phyloP scores from a whole-genome alignment of 768 basidiomycete genomes.

The Astraeus odoratus region DNA sequence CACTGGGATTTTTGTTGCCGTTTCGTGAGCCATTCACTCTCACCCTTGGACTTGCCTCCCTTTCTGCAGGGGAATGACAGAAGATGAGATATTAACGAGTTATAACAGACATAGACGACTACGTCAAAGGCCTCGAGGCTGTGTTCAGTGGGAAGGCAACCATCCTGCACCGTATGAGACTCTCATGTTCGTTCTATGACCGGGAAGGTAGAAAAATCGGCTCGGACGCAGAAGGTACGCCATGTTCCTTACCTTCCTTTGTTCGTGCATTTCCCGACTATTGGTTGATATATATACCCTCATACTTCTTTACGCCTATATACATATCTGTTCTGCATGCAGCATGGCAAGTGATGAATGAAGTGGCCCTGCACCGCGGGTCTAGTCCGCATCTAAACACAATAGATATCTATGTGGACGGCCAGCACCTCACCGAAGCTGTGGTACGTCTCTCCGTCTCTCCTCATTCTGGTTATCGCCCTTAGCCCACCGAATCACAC shows the following conservation, averaged over 20 bases:
- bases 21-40: constrained; percentile 58
- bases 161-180: constrained; percentile 82
- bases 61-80: not conserved
- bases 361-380: constrained; percentile 88
- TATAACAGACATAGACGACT: constrained; percentile 79
- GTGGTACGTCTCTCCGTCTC: constrained; percentile 52
- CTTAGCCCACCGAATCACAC: constrained; percentile 10
- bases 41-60: not conserved
- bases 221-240: constrained; percentile 52
- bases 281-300: not conserved
- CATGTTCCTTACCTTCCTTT: not conserved
- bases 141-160: constrained; percentile 77
- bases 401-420: constrained; percentile 90
- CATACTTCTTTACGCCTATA: not conserved
- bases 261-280: not conserved
- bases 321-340: not conserved
- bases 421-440: constrained; percentile 91
- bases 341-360: constrained; percentile 99
- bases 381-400: constrained; percentile 88
- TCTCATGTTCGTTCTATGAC: constrained; percentile 75
- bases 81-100: not conserved
- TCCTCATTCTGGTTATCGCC: constrained; percentile 1
- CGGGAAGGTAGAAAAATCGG: constrained; percentile 50
- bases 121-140: constrained; percentile 70
- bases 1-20: constrained; percentile 86